Conservation (phyloP, 1,284 basidiomycete species). For the Ustilago xerochloae region DNA sequence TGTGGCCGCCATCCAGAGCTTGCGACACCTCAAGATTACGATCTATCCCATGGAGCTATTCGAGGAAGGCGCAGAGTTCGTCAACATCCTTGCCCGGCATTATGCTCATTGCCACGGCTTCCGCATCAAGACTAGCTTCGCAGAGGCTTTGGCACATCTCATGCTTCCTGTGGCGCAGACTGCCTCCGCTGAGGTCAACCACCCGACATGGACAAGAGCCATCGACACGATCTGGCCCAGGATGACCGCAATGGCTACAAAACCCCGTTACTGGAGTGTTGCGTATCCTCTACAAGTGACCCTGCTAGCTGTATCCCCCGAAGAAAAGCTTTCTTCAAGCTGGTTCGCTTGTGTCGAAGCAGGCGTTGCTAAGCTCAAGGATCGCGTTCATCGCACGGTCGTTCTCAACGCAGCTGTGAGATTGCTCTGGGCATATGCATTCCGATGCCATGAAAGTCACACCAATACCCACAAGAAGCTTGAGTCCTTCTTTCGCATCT, state of each 20-base stretch:
- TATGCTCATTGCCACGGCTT: constrained; percentile 87
- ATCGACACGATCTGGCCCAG: constrained; percentile 86
- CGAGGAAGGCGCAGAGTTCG: constrained; percentile 91
- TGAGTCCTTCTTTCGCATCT: constrained; percentile 79
- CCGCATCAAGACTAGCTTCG: constrained; percentile 84
- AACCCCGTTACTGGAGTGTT: constrained; percentile 88
- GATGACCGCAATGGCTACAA: constrained; percentile 85
- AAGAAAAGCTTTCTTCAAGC: constrained; percentile 83
- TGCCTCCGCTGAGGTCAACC: constrained; percentile 94
- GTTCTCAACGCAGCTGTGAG: constrained; percentile 86
- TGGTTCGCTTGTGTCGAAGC: constrained; percentile 74
- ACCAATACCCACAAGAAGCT: constrained; percentile 82
- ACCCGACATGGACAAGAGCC: constrained; percentile 92
- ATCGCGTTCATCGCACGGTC: constrained; percentile 78
- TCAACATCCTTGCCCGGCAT: constrained; percentile 82
- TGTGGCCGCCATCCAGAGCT: constrained; percentile 59
- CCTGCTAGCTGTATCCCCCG: constrained; percentile 85
- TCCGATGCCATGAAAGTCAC: constrained; percentile 85
- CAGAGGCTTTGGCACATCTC: constrained; percentile 81
- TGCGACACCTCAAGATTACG: constrained; percentile 63
- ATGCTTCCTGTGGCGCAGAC: constrained; percentile 90
- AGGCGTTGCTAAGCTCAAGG: constrained; percentile 83
- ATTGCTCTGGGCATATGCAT: constrained; percentile 92
- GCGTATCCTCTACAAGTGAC: constrained; percentile 88
- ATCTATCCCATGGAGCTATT: constrained; percentile 91